phyloP scores from a whole-genome alignment of 2,329 filamentous ascomycete species.

The Knufia petricola region DNA sequence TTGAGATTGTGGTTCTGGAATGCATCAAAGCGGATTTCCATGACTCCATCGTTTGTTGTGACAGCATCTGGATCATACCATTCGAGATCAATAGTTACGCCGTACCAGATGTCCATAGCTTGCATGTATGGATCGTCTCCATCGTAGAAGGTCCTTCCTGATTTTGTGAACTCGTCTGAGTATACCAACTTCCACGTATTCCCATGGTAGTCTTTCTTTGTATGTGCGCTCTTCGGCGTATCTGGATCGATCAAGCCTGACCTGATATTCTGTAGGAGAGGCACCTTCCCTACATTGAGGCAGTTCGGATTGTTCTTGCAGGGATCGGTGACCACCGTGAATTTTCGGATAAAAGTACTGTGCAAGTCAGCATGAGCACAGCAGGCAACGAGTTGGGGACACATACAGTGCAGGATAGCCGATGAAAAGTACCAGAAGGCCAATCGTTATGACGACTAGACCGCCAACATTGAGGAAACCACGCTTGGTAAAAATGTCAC shows the following conservation, averaged over 20 bases:
- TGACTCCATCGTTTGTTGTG: constrained; percentile 51
- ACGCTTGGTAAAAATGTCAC: constrained; percentile 55
- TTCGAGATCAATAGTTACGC: constrained; percentile 60
- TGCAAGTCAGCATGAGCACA: constrained; percentile 4
- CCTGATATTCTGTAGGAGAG: constrained; percentile 52
- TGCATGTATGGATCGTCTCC: constrained; percentile 61
- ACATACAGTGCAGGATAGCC: constrained; percentile 61
- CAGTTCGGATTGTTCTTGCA: constrained; percentile 37
- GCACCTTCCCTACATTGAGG: constrained; percentile 40
- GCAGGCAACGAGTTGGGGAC: not conserved
- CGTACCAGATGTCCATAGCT: constrained; percentile 62
- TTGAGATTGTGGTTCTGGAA: constrained; percentile 56
- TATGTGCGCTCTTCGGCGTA: constrained; percentile 50
- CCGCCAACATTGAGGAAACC: constrained; percentile 57
- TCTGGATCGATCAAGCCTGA: constrained; percentile 56
- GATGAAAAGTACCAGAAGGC: constrained; percentile 56
- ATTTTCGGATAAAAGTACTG: constrained; percentile 49
- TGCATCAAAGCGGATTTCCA: constrained; percentile 56
- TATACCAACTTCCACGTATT: constrained; percentile 57
- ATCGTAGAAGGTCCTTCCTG: constrained; percentile 60
- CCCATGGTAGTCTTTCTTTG: constrained; percentile 49
- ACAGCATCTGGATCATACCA: constrained; percentile 64
- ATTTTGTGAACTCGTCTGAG: constrained; percentile 61
- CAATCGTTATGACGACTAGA: constrained; percentile 49
- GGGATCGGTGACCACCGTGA: constrained; percentile 28